These are phyloP conservation scores for Helminthosporium solani DNA, from an alignment of 2,329 filamentous ascomycete species.

Conservation along the genomic window DNA sequence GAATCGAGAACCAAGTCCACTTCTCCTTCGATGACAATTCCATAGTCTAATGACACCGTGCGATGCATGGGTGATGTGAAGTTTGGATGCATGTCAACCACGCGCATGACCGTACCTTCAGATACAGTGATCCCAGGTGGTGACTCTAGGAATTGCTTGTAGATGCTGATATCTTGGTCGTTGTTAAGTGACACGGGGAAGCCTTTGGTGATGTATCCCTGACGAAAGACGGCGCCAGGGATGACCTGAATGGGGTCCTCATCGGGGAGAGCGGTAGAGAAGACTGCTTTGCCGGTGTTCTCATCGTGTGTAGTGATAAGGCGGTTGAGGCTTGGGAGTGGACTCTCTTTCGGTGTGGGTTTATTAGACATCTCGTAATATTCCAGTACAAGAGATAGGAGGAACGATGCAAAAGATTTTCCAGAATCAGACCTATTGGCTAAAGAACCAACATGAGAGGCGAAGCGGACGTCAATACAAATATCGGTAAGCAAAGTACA, in stretches of 20 bases:
- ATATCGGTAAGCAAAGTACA: too few species aligned
- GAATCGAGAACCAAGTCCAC: slow-evolving; percentile 40
- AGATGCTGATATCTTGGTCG: slow-evolving; percentile 49
- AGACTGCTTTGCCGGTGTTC: slow-evolving; percentile 35
- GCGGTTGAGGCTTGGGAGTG: slow-evolving; percentile 32
- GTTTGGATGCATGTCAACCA: slow-evolving; percentile 37
- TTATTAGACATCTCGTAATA: slow-evolving; percentile 10
- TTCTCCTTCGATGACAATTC: slow-evolving; percentile 42
- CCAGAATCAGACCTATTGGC: too few species aligned
- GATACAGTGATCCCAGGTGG: slow-evolving; percentile 52
- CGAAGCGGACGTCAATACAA: too few species aligned
- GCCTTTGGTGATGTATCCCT: slow-evolving; percentile 51
- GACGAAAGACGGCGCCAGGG: slow-evolving; percentile 42
- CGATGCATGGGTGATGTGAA: slow-evolving; percentile 40
- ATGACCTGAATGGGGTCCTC: slow-evolving; percentile 20
- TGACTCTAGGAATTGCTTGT: slow-evolving; percentile 46
- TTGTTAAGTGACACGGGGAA: slow-evolving; percentile 50
- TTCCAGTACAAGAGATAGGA: too few species aligned
- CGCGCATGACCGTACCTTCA: slow-evolving; percentile 48
- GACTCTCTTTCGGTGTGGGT: slow-evolving; percentile 15
- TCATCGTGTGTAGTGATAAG: slow-evolving; percentile 41
- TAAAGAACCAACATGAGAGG: too few species aligned
- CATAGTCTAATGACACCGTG: slow-evolving; percentile 43
- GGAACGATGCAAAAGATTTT: too few species aligned
- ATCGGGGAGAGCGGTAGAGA: slow-evolving; percentile 29